phyloP scores from a whole-genome alignment of 306 rosid genomes.

The Abrus pulchellus region DNA sequence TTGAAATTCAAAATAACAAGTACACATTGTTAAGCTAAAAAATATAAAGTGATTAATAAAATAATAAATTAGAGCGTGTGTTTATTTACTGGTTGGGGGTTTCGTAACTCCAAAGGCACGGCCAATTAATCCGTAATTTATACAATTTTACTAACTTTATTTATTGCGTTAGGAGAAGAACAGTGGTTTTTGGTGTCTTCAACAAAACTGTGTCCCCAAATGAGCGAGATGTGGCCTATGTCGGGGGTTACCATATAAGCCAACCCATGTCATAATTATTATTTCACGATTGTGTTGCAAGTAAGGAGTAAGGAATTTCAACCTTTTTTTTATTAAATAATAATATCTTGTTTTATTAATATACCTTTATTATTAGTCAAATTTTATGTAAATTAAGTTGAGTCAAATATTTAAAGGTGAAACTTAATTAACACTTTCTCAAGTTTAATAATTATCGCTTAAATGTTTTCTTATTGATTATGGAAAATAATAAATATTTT shows the following conservation, averaged over 20 bases:
- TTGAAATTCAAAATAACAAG: too few species aligned
- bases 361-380: too few species aligned
- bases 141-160: neutral
- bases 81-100: neutral
- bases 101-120: conserved; percentile 47
- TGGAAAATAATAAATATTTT: too few species aligned
- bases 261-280: conserved; percentile 22
- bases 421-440: too few species aligned
- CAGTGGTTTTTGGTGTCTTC: neutral
- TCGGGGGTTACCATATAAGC: conserved; percentile 20
- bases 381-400: too few species aligned
- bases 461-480: too few species aligned
- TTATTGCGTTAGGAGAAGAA: conserved; percentile 40
- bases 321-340: neutral
- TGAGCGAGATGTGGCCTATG: neutral
- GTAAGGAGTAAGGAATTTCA: too few species aligned
- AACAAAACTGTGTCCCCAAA: neutral
- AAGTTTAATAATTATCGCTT: too few species aligned
- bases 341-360: too few species aligned
- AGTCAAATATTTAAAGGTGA: too few species aligned
- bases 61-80: neutral
- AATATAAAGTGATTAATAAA: too few species aligned
- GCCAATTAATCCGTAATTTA: conserved; percentile 32
- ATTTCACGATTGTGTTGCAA: neutral
- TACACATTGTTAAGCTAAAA: too few species aligned